A percentile compares a stretch with the other conserved stretches of the same genome.
phyloP scores from a whole-genome alignment of 2,329 filamentous ascomycete genomes.

The Clarireedia sp. region DNA sequence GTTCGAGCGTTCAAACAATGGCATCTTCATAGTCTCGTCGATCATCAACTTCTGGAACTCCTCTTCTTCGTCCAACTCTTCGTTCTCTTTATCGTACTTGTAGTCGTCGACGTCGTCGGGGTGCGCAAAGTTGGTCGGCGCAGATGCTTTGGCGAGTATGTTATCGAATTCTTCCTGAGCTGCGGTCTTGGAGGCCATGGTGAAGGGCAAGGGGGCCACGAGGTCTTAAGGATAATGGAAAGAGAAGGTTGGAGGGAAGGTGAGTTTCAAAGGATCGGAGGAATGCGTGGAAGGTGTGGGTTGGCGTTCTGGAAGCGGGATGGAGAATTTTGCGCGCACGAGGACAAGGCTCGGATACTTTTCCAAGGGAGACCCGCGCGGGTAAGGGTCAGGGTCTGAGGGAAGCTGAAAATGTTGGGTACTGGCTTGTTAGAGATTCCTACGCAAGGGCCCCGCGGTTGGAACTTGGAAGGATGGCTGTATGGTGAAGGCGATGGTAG shows the following conservation, averaged over 20 bases:
- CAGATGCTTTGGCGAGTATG: slow-evolving; percentile 50
- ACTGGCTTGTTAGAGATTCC: slow-evolving; percentile 3
- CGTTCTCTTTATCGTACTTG: slow-evolving; percentile 43
- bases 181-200: slow-evolving; percentile 38
- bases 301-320: not conserved
- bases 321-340: not conserved
- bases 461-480: not conserved
- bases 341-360: too few species aligned
- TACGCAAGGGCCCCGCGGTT: slow-evolving; percentile 2
- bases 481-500: not conserved
- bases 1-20: slow-evolving; percentile 41
- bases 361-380: too few species aligned
- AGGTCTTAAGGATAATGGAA: slow-evolving; percentile 15
- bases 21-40: slow-evolving; percentile 58
- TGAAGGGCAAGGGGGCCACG: slow-evolving; percentile 15
- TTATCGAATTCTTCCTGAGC: slow-evolving; percentile 61
- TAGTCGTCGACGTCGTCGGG: slow-evolving; percentile 55
- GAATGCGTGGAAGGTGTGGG: slow-evolving; percentile 5
- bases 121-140: slow-evolving; percentile 12
- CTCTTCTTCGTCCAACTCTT: slow-evolving; percentile 44
- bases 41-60: slow-evolving; percentile 36
- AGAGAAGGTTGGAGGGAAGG: not conserved
- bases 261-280: slow-evolving; percentile 3
- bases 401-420: not conserved
- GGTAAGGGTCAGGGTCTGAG: not conserved